Evolutionary conservation across 1,284 basidiomycete species (phyloP).

Genomic region (Marasmius oreades): DNA sequence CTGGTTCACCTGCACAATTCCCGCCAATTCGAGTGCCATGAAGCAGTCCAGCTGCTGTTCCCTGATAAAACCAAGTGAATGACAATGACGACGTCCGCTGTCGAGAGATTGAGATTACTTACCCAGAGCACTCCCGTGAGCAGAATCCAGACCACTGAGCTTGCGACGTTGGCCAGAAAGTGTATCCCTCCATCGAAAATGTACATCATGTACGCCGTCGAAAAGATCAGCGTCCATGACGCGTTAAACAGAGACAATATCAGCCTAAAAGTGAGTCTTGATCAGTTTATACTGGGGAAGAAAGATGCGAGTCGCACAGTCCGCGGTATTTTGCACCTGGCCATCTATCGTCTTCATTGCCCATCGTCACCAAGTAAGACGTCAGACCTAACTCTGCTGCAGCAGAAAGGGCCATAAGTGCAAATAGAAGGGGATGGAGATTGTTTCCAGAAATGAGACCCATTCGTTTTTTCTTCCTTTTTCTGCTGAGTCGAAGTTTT

Average conservation of each 20-base stretch:
- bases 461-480: slow-evolving; percentile 23
- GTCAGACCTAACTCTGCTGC: slow-evolving; percentile 70
- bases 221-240: slow-evolving; percentile 68
- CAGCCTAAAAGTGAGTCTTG: slow-evolving; percentile 30
- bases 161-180: slow-evolving; percentile 67
- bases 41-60: slow-evolving; percentile 61
- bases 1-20: slow-evolving; percentile 48
- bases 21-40: slow-evolving; percentile 56
- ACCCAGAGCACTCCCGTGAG: slow-evolving; percentile 67
- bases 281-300: neutral
- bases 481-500: neutral
- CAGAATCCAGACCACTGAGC: slow-evolving; percentile 70
- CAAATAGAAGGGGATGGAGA: slow-evolving; percentile 69
- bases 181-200: slow-evolving; percentile 61
- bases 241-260: slow-evolving; percentile 67
- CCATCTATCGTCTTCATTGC: slow-evolving; percentile 59
- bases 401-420: slow-evolving; percentile 61
- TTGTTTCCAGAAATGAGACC: slow-evolving; percentile 35
- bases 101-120: slow-evolving; percentile 17
- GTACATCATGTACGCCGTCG: slow-evolving; percentile 66
- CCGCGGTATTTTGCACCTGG: slow-evolving; percentile 59
- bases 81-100: slow-evolving; percentile 5
- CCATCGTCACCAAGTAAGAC: slow-evolving; percentile 63
- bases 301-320: slow-evolving; percentile 41
- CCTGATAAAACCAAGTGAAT: slow-evolving; percentile 36